phyloP scores from a whole-genome alignment of 148 eudicot species.

The Polygonum maritimum region DNA sequence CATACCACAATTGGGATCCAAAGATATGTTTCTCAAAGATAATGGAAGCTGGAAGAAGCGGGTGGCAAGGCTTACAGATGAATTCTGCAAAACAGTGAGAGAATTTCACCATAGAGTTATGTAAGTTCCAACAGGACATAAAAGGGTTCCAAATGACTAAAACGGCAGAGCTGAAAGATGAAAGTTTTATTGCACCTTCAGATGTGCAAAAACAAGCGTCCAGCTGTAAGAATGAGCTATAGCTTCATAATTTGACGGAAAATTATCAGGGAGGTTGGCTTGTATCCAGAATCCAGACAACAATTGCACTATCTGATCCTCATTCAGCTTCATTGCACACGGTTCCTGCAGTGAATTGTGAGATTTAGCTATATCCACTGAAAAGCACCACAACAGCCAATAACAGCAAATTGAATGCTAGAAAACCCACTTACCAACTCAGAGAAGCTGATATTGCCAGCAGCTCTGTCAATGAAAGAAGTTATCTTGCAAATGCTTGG shows the following conservation, averaged over 20 bases:
- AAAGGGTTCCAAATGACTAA: background rate
- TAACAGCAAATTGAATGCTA: background rate
- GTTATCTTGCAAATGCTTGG: conserved; percentile 58
- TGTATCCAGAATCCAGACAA: conserved; percentile 86
- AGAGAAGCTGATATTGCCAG: conserved; percentile 39
- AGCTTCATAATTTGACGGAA: conserved; percentile 78
- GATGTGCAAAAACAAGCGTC: conserved; percentile 55
- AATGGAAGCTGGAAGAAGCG: conserved; percentile 83
- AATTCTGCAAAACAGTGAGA: conserved; percentile 37
- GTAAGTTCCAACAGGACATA: background rate
- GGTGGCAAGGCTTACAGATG: conserved; percentile 35
- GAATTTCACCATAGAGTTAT: background rate
- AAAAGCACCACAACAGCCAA: background rate
- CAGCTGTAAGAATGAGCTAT: conserved; percentile 82
- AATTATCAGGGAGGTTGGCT: conserved; percentile 76
- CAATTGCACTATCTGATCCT: conserved; percentile 75
- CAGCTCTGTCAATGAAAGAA: conserved; percentile 54
- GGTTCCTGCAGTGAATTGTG: conserved; percentile 45
- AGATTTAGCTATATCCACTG: background rate
- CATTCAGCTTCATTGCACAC: conserved; percentile 52
- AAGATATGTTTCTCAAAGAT: conserved; percentile 54
- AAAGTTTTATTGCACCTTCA: conserved; percentile 38
- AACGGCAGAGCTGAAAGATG: background rate
- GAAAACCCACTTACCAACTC: conserved; percentile 32
- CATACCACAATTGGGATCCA: conserved; percentile 58